Base-by-base conservation (phyloP, 495 filamentous ascomycete genomes). In the Aspergillus nidulans region DNA sequence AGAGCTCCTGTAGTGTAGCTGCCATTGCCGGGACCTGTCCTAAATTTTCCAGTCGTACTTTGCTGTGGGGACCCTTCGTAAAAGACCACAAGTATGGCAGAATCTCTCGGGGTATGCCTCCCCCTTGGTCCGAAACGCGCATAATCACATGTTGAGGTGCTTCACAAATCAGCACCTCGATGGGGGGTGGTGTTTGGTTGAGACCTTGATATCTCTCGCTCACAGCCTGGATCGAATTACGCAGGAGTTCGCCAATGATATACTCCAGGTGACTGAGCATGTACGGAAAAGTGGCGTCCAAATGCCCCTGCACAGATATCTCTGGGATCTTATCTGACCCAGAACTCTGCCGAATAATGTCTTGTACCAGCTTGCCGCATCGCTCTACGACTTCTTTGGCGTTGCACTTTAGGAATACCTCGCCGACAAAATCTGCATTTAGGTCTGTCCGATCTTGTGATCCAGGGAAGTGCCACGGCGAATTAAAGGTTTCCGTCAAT, bases 261-360 rank as follows among this genome's bases (percentile, higher is more conserved):
- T 97, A 99, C 72, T 99, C 91, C 46, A 99, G 77, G 66, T 97
- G 95, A 61, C 87, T 92, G 18, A 95, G 81, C 55, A 97, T 97
- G 58, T 96, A 99, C 2, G 95, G 95, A 66, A 99, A 97, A 8
- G 86, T 96, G 0, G 90, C 91, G 6, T 89, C 83, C 6, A 92
- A 72, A 63, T 97, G 91, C 9, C 94, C 94, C 59, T 88, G 80
- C 45, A 99, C 79, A n/a, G 76, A 79, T 67, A 99, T 88, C 52
- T 88, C 82, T 15, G 94, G 94, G 1, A 99, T 79, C 26, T 78
- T 70, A 45, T 83, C 75, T 5, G 85, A 74, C 1, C 87, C 87
- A 58, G 92, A 90, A 30, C 84, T 87, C 53, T 85, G 78, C 45
- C 76, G 77, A 23, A 87, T 83, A 42, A 96, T 78, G 36, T 85